These are phyloP conservation scores for Cucumis cinereus DNA, from an alignment of 306 rosid species.

Conservation along the genomic window DNA sequence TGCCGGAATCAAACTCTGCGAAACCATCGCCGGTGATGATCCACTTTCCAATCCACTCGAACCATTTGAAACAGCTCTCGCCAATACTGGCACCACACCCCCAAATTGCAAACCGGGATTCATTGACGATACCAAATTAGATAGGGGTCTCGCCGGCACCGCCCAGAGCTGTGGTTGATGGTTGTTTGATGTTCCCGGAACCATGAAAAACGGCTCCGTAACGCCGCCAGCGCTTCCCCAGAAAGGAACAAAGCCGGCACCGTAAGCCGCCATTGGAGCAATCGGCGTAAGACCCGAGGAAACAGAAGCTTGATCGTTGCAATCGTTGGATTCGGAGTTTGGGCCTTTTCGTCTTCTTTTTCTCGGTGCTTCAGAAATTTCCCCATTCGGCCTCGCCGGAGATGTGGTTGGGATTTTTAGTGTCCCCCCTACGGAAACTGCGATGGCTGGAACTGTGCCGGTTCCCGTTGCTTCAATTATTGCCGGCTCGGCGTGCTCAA, in stretches of 20 bases:
- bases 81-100: slow-evolving; percentile 12
- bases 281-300: slow-evolving; percentile 65
- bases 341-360: slow-evolving; percentile 35
- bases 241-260: slow-evolving; percentile 31
- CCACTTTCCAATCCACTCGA: slow-evolving; percentile 14
- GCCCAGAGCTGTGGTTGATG: slow-evolving; percentile 61
- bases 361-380: slow-evolving; percentile 19
- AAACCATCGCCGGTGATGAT: slow-evolving; percentile 26
- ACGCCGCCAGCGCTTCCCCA: slow-evolving; percentile 33
- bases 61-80: slow-evolving; percentile 10
- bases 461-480: slow-evolving; percentile 77
- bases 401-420: slow-evolving; percentile 71
- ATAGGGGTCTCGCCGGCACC: slow-evolving; percentile 53
- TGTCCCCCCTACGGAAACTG: slow-evolving; percentile 66
- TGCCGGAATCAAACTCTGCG: slow-evolving; percentile 22
- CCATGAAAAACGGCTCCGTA: slow-evolving; percentile 51
- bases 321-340: slow-evolving; percentile 36
- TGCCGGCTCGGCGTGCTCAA: slow-evolving; percentile 62
- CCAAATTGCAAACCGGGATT: slow-evolving; percentile 21
- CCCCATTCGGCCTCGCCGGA: slow-evolving; percentile 37
- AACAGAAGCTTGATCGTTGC: slow-evolving; percentile 31
- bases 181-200: slow-evolving; percentile 4
- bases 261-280: slow-evolving; percentile 18
- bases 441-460: slow-evolving; percentile 75
- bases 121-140: slow-evolving; percentile 45